These are phyloP conservation scores for Nakaseomyces uthaithaninus DNA, from an alignment of 1,139 yeast genomes.

Conservation along the genomic window DNA sequence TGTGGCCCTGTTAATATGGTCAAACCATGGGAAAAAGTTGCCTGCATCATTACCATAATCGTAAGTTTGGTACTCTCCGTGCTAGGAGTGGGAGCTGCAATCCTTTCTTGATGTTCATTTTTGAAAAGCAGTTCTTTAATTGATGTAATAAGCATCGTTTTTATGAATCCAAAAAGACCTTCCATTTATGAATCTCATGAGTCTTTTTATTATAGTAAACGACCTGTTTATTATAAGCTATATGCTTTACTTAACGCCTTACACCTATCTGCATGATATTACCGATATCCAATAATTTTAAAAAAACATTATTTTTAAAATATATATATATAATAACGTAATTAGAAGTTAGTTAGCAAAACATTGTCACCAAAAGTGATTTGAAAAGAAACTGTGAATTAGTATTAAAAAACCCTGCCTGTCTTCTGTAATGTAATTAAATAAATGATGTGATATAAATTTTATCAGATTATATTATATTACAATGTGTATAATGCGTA, in stretches of 20 bases:
- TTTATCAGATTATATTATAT: slow-evolving; percentile 1
- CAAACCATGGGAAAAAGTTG: slow-evolving; percentile 33
- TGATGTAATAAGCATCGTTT: too few species aligned
- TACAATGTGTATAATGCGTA: slow-evolving; percentile 3
- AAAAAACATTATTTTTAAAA: too few species aligned
- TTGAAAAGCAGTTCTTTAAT: too few species aligned
- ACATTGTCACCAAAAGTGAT: too few species aligned
- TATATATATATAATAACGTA: not conserved
- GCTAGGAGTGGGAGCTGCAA: slow-evolving; percentile 43
- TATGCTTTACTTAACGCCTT: too few species aligned
- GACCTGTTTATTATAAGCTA: too few species aligned
- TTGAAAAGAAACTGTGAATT: not conserved
- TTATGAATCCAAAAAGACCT: too few species aligned
- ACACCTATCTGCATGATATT: not conserved
- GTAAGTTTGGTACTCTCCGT: slow-evolving; percentile 43
- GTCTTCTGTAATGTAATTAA: not conserved
- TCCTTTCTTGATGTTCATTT: slow-evolving; percentile 37
- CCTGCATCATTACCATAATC: slow-evolving; percentile 41
- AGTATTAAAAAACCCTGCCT: not conserved
- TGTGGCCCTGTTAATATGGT: slow-evolving; percentile 40
- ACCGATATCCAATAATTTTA: not conserved
- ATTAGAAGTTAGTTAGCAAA: too few species aligned
- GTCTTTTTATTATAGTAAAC: not conserved
- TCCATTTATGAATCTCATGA: not conserved
- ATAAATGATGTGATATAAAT: not conserved